These are phyloP conservation scores for Populus hybrid DNA, from an alignment of 441 rosid species.

Conservation along the genomic window DNA sequence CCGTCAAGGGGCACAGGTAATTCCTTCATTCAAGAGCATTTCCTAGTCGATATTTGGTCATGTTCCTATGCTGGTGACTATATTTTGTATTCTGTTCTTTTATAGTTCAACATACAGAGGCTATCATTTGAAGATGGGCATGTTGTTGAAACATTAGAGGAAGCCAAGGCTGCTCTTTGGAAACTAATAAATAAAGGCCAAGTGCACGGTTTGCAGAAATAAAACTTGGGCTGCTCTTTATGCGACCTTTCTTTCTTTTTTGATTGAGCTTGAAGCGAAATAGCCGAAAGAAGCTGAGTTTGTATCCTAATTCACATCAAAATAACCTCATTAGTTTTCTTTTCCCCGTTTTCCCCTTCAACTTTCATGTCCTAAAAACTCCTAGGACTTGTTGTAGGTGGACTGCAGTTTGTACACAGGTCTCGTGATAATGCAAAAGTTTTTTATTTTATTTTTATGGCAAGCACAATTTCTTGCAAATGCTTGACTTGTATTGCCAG, in stretches of 20 bases:
- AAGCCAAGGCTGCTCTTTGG: constrained; percentile 78
- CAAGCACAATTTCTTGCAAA: background rate
- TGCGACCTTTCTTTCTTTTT: background rate
- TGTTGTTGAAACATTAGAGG: constrained; percentile 75
- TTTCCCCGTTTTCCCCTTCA: background rate
- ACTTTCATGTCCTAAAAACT: background rate
- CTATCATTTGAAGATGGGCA: constrained; percentile 28
- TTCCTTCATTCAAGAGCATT: background rate
- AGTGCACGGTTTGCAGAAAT: constrained; percentile 56
- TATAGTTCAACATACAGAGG: constrained; percentile 74
- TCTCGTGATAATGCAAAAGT: background rate
- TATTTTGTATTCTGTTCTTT: background rate
- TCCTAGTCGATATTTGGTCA: background rate
- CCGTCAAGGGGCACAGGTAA: constrained; percentile 96
- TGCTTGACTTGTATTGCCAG: no score
- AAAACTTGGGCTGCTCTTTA: background rate
- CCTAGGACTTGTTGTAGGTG: background rate
- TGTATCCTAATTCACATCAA: background rate
- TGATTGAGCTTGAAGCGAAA: background rate
- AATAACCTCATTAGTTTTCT: background rate
- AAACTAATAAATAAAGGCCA: constrained; percentile 65
- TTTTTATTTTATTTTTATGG: background rate
- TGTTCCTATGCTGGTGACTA: background rate
- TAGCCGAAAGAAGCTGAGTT: background rate
- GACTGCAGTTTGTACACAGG: background rate